phyloP scores from a whole-genome alignment of 805 yeast genomes.

The Metschnikowia noctiluminum region DNA sequence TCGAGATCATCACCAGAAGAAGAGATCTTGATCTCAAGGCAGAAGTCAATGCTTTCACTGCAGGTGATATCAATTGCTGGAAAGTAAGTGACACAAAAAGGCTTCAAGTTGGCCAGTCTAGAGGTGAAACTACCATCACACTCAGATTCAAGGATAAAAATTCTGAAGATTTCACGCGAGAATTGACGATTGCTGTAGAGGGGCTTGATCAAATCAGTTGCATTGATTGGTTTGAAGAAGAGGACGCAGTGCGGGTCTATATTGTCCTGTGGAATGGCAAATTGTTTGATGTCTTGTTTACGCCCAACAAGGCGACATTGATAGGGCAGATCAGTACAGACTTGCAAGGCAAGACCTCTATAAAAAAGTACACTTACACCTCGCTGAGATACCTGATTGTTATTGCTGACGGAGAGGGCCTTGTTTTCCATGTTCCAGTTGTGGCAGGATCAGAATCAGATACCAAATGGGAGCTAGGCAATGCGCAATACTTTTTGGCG shows the following conservation, averaged over 20 bases:
- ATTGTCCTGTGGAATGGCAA: constrained; percentile 14
- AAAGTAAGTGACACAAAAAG: not conserved
- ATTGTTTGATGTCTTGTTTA: constrained; percentile 2
- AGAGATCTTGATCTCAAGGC: not conserved
- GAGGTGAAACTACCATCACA: not conserved
- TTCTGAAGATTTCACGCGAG: not conserved
- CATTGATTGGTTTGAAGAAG: constrained; percentile 1
- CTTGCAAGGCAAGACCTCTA: constrained; percentile 2
- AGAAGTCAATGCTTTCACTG: not conserved
- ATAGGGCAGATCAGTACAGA: not conserved
- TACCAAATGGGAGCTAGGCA: not conserved
- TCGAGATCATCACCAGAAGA: not conserved
- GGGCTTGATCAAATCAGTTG: constrained; percentile 5
- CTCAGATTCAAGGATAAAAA: not conserved
- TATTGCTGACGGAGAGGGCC: constrained; percentile 6
- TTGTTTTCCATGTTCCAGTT: constrained; percentile 3
- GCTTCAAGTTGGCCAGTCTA: not conserved
- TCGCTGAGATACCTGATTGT: not conserved
- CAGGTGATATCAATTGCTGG: not conserved
- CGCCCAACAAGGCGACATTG: not conserved
- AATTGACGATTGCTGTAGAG: not conserved
- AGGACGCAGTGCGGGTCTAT: not conserved
- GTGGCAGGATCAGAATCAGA: not conserved
- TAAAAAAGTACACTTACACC: not conserved
- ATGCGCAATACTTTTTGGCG: constrained; percentile 1